Evolutionary conservation across 2,329 filamentous ascomycete species (phyloP).

Genomic region (Colletotrichum zoysiae): DNA sequence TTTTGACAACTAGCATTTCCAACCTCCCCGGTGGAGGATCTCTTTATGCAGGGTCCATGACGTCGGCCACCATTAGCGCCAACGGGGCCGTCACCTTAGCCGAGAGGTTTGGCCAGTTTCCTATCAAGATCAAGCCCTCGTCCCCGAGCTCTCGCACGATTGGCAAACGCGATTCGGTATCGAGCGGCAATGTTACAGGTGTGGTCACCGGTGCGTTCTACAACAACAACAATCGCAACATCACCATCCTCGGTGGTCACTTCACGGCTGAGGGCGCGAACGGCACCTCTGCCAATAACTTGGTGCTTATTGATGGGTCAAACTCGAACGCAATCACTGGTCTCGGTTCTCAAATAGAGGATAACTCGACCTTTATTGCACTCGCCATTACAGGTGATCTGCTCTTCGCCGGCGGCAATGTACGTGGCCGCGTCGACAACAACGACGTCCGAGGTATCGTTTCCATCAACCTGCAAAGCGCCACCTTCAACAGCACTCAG

Average conservation of each 20-base stretch:
- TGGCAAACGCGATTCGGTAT: slow-evolving; percentile 61
- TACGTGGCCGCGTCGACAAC: slow-evolving; percentile 78
- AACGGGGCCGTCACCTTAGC: slow-evolving; percentile 79
- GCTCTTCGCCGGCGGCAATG: slow-evolving; percentile 84
- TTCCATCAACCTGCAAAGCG: slow-evolving; percentile 79
- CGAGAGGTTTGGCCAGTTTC: slow-evolving; percentile 65
- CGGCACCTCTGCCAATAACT: slow-evolving; percentile 80
- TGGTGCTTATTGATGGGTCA: slow-evolving; percentile 85
- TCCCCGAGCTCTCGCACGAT: slow-evolving; percentile 52
- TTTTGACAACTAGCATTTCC: slow-evolving; percentile 77
- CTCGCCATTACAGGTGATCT: slow-evolving; percentile 75
- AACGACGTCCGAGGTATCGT: slow-evolving; percentile 79
- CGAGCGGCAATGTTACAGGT: slow-evolving; percentile 66
- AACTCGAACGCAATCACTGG: slow-evolving; percentile 76
- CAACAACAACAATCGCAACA: slow-evolving; percentile 75
- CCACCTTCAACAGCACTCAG: slow-evolving; percentile 73
- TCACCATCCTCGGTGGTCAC: slow-evolving; percentile 89
- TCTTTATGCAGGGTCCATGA: slow-evolving; percentile 86
- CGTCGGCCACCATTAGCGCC: slow-evolving; percentile 79
- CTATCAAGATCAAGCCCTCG: slow-evolving; percentile 65
- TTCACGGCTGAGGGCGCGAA: slow-evolving; percentile 80
- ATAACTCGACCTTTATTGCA: slow-evolving; percentile 80
- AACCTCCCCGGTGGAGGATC: slow-evolving; percentile 72
- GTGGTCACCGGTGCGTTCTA: slow-evolving; percentile 87
- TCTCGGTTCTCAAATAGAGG: slow-evolving; percentile 73